Conservation (phyloP, 768 basidiomycete genomes). For the Pleurotus eryngii region DNA sequence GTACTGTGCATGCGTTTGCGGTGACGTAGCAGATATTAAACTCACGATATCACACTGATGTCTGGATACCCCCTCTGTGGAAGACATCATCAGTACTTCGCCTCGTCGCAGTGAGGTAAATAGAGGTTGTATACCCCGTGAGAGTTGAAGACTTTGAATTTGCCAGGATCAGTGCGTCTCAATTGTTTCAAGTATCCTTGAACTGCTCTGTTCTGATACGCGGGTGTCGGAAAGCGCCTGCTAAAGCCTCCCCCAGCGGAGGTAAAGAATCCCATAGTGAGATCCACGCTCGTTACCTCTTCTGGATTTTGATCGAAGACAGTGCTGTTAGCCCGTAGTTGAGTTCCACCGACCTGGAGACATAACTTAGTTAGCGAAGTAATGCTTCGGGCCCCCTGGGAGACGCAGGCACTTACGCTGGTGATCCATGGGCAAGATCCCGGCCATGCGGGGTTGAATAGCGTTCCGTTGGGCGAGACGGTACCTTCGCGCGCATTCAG, state of each 20-base stretch:
- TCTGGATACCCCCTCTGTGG: slow-evolving; percentile 30
- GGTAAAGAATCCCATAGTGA: slow-evolving; percentile 29
- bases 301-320: slow-evolving; percentile 22
- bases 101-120: background rate
- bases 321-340: slow-evolving; percentile 31
- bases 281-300: slow-evolving; percentile 27
- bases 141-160: slow-evolving; percentile 20
- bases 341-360: slow-evolving; percentile 37
- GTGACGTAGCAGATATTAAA: slow-evolving; percentile 11
- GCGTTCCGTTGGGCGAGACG: slow-evolving; percentile 28
- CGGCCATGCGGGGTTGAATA: slow-evolving; percentile 47
- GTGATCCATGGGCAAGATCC: slow-evolving; percentile 42
- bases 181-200: slow-evolving; percentile 29
- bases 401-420: background rate
- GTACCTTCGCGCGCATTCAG: slow-evolving; percentile 19
- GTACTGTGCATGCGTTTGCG: slow-evolving; percentile 9
- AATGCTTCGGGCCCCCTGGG: background rate
- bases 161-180: slow-evolving; percentile 21
- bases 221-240: slow-evolving; percentile 35
- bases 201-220: slow-evolving; percentile 35
- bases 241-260: slow-evolving; percentile 34
- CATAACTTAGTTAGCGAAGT: background rate
- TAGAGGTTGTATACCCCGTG: slow-evolving; percentile 24
- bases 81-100: background rate
- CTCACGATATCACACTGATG: slow-evolving; percentile 33